phyloP scores from a whole-genome alignment of 495 filamentous ascomycete genomes.

The Pyrenula aspistea region DNA sequence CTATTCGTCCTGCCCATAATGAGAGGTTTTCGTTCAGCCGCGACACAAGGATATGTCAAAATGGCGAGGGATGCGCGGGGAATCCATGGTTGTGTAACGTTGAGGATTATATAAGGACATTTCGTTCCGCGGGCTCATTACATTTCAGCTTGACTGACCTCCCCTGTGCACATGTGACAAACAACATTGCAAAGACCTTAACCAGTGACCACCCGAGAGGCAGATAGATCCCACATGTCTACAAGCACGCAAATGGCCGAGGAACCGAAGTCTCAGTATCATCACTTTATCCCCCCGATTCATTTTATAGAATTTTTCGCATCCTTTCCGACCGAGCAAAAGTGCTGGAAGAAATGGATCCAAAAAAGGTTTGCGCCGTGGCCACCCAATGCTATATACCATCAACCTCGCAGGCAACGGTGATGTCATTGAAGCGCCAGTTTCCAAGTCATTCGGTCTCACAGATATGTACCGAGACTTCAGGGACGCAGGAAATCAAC shows the following conservation, averaged over 20 bases:
- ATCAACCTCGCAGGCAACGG: slow-evolving; percentile 8
- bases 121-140: background rate
- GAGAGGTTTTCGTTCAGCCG: no score
- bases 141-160: background rate
- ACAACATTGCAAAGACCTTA: background rate
- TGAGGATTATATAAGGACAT: background rate
- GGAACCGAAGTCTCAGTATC: background rate
- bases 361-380: background rate
- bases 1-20: no score
- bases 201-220: background rate
- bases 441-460: slow-evolving; percentile 23
- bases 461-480: slow-evolving; percentile 32
- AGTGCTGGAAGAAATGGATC: background rate
- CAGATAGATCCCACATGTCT: background rate
- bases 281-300: background rate
- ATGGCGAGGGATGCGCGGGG: background rate
- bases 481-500: slow-evolving; percentile 7
- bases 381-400: background rate
- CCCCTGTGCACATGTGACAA: background rate
- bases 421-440: slow-evolving; percentile 16
- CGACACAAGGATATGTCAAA: background rate
- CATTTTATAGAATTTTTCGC: background rate
- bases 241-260: background rate
- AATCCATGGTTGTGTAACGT: background rate
- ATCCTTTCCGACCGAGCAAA: background rate